Evolutionary conservation across 2,329 filamentous ascomycete genomes (phyloP).

Genomic region (Penicillium sp.): DNA sequence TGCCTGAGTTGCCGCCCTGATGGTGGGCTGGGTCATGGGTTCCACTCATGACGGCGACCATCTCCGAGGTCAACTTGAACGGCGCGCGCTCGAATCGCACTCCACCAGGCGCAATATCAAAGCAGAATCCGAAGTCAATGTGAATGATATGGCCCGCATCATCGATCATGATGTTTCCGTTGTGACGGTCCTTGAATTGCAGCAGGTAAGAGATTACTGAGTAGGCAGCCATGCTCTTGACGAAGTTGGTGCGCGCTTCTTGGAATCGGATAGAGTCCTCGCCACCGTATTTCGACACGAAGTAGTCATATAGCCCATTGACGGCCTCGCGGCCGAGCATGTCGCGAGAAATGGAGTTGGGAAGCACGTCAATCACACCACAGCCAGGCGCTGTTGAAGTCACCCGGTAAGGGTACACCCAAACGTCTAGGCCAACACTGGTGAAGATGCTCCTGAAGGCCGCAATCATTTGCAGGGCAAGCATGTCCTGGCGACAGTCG

Average conservation of each 20-base stretch:
- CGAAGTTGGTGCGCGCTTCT: conserved; percentile 89
- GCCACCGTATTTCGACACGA: conserved; percentile 91
- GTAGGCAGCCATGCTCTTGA: conserved; percentile 98
- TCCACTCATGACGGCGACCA: conserved; percentile 98
- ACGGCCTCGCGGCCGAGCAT: conserved; percentile 98
- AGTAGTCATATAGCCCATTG: conserved; percentile 97
- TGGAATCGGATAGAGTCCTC: conserved; percentile 93
- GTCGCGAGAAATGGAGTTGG: conserved; percentile 94
- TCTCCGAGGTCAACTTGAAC: conserved; percentile 95
- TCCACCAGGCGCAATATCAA: conserved; percentile 93
- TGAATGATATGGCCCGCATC: conserved; percentile 94
- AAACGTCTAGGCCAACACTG: conserved; percentile 87
- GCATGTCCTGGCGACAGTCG: conserved; percentile 91
- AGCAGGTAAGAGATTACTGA: conserved; percentile 91
- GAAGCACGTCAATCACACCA: conserved; percentile 94
- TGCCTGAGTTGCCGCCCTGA: conserved; percentile 20
- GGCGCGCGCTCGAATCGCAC: conserved; percentile 96
- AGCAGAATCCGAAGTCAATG: conserved; percentile 99
- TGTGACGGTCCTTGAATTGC: conserved; percentile 98
- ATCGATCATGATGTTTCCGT: conserved; percentile 99
- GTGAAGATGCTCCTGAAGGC: conserved; percentile 97
- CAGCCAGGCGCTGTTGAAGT: conserved; percentile 95
- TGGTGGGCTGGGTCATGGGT: conserved; percentile 35
- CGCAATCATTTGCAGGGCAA: conserved; percentile 94
- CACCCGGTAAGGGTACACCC: conserved; percentile 92